A percentile compares a stretch with the other conserved stretches of the same genome.
These are phyloP conservation scores for Waltergamsia citrina DNA, from an alignment of 2,329 filamentous ascomycete species.

Conservation along the genomic window DNA sequence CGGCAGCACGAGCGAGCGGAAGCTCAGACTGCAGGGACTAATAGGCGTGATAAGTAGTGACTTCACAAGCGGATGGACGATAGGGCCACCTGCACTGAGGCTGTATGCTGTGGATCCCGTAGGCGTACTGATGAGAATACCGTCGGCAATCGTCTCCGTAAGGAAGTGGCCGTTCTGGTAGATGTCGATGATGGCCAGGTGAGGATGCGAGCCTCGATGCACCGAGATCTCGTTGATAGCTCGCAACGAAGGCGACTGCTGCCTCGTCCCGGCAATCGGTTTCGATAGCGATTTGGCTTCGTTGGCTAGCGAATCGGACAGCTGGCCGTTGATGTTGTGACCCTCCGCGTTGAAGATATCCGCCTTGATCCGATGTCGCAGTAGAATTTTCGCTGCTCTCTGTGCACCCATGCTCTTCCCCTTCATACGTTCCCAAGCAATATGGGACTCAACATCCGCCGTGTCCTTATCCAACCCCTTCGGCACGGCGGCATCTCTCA, in stretches of 20 bases:
- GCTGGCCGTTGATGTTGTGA: slow-evolving; percentile 42
- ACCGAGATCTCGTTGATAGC: slow-evolving; percentile 95
- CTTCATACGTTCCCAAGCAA: slow-evolving; percentile 61
- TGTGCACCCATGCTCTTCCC: slow-evolving; percentile 74
- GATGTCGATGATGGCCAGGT: slow-evolving; percentile 86
- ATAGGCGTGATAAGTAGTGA: slow-evolving; percentile 88
- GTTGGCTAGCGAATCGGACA: slow-evolving; percentile 35
- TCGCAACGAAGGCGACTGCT: slow-evolving; percentile 37
- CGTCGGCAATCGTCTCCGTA: slow-evolving; percentile 90
- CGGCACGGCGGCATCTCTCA: slow-evolving; percentile 31
- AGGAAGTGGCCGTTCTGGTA: slow-evolving; percentile 82
- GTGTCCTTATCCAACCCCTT: slow-evolving; percentile 15
- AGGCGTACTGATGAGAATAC: slow-evolving; percentile 87
- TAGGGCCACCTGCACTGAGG: slow-evolving; percentile 83
- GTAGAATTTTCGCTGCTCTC: slow-evolving; percentile 69
- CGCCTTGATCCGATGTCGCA: slow-evolving; percentile 80
- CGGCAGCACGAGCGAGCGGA: slow-evolving; percentile 83
- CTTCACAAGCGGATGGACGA: slow-evolving; percentile 87
- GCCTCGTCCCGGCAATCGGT: slow-evolving; percentile 23
- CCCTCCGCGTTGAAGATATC: slow-evolving; percentile 69
- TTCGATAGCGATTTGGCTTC: slow-evolving; percentile 27
- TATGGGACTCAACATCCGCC: slow-evolving; percentile 6
- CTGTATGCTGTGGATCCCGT: slow-evolving; percentile 95
- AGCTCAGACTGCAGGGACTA: slow-evolving; percentile 83
- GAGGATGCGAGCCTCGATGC: slow-evolving; percentile 81